Base-by-base conservation (phyloP, 2,329 filamentous ascomycete genomes). In the Amesomyces nigricolor region DNA sequence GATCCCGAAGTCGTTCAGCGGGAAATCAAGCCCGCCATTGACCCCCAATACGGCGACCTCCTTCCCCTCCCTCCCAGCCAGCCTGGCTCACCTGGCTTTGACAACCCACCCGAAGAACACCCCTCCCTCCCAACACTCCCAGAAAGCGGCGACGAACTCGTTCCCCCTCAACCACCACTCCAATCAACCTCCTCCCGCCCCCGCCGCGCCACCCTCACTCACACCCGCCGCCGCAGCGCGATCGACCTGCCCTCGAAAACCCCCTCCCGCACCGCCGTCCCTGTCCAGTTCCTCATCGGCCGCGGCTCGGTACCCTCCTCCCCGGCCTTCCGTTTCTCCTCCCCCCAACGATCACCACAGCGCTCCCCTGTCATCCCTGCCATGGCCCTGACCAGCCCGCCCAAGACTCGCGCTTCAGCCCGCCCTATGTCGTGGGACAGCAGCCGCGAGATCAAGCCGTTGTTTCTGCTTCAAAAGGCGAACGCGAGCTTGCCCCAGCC, bases 381-480 rank as follows among this genome's bases (percentile, higher is more conserved):
- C 47, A 57, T 66, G 5, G 73, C 66, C 32, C 61, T 69, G 13
- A 43, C 38, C 9, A 32, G 43, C 13, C 67, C 69, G 29, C 61
- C 70, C 3, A 62, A 64, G 22, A 76, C 72, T 62, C 68, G 71
- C 48, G 66, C 22, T 26, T 26, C 71, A 42, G 65, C 75, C 19
- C 75, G 82, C 5, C 81, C 81, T 11, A 82, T 73, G 11, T 85
- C 81, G 0, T 85, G 82, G 82, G 82, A 84, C 44, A 81, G 72
- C 60, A 78, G 78, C 16, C 80, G 80, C 53, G 89, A 94, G 66
- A 86, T 91, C 64, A 85, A 88, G 62, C 91, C 91, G 0, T 73
- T 96, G 8, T 92, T 88, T 70, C 83, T 96, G 19, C 82, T 95
- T 6, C 88, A 95, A 68, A 83, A 74, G 60, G 74, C 73, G 3